A percentile compares a stretch with the other conserved stretches of the same genome.
These are phyloP conservation scores for Hypoxylon sp. DNA, from an alignment of 2,329 filamentous ascomycete species.

Conservation along the genomic window DNA sequence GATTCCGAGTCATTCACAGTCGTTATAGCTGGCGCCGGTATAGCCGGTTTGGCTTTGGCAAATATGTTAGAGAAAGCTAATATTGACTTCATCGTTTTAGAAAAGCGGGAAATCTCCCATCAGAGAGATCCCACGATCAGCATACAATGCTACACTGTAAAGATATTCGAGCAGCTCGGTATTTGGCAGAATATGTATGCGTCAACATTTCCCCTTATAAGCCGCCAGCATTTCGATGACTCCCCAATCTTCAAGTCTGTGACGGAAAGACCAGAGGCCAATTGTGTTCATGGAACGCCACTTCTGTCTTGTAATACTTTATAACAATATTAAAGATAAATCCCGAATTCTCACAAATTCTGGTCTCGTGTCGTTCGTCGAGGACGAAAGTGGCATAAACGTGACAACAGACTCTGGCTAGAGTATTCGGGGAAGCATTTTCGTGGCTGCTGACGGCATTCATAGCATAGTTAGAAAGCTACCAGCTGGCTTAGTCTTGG, in stretches of 20 bases:
- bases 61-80: constrained; percentile 39
- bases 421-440: constrained; percentile 34
- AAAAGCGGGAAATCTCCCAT: constrained; percentile 40
- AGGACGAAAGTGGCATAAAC: constrained; percentile 30
- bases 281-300: constrained; percentile 39
- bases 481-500: constrained; percentile 23
- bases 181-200: constrained; percentile 26
- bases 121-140: constrained; percentile 38
- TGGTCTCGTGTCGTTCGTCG: constrained; percentile 32
- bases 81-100: constrained; percentile 42
- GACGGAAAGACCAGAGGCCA: constrained; percentile 19
- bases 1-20: constrained; percentile 31
- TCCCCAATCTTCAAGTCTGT: constrained; percentile 28
- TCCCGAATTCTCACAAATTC: constrained; percentile 30
- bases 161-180: constrained; percentile 42
- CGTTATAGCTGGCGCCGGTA: constrained; percentile 42
- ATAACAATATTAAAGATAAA: constrained; percentile 35
- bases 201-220: constrained; percentile 27
- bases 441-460: constrained; percentile 41
- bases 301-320: constrained; percentile 32
- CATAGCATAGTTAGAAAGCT: constrained; percentile 37
- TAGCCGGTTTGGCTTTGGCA: constrained; percentile 35
- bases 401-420: constrained; percentile 34
- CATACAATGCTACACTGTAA: constrained; percentile 27
- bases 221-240: constrained; percentile 30